These are phyloP conservation scores for Silene conica DNA, from an alignment of 148 eudicot species.

Conservation along the genomic window DNA sequence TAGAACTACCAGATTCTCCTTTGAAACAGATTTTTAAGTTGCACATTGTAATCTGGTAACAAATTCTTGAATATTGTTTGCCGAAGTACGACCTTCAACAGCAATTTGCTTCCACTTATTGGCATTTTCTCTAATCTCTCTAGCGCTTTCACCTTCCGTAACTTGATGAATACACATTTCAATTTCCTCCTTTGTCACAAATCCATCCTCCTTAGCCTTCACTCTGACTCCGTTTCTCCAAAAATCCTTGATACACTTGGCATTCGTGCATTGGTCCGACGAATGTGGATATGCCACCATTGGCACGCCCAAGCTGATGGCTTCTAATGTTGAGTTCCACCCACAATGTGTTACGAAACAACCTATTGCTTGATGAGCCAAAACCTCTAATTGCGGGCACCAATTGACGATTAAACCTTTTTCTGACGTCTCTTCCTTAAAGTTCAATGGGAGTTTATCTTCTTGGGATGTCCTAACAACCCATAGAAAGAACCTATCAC, in stretches of 20 bases:
- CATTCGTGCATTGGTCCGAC: constrained; percentile 34
- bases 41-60: constrained; percentile 15
- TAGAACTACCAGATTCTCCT: no score
- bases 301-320: constrained; percentile 28
- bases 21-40: not conserved
- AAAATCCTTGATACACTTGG: constrained; percentile 24
- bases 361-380: constrained; percentile 29
- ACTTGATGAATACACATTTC: constrained; percentile 16
- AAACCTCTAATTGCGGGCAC: constrained; percentile 35
- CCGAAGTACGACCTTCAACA: constrained; percentile 28
- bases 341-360: constrained; percentile 35
- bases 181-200: constrained; percentile 19
- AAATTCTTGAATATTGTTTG: constrained; percentile 18
- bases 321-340: constrained; percentile 32
- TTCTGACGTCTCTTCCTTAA: constrained; percentile 3
- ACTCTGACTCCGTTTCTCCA: constrained; percentile 30
- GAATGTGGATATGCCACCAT: constrained; percentile 33
- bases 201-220: constrained; percentile 19
- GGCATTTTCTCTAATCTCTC: constrained; percentile 14
- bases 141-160: constrained; percentile 19
- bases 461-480: constrained; percentile 26
- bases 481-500: constrained; percentile 26
- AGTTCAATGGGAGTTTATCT: constrained; percentile 17
- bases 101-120: constrained; percentile 23
- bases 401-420: constrained; percentile 21